Evolutionary conservation across 225 moss, liverwort and hornwort genomes (phyloP), one percentile per base, ranked within the genome.

Genomic region (Bryum argenteum): DNA sequence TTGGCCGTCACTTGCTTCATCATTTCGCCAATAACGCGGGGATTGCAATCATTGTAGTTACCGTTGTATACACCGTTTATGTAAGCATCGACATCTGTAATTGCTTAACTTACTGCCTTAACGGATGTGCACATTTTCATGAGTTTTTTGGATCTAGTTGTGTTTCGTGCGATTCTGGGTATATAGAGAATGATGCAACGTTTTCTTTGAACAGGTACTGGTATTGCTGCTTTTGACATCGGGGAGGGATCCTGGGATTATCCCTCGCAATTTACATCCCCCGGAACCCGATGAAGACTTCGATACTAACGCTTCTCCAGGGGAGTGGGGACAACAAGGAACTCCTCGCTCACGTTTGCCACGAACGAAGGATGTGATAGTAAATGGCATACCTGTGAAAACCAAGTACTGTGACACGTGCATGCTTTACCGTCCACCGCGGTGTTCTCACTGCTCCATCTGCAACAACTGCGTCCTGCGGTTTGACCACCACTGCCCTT

Each of bases 381-480:
- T 98, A 62, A 94, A 98, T 65, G 92, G 92, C 9, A 90, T 94
- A 18, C 9, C 78, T 1, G 94, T 98, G 60, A 98, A 98, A 65
- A 94, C 92, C 4, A 98, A 98, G 72, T 98, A 98, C 75, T 98
- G 97, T 69, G 97, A 98, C 71, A 98, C 97, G 6, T 98, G 97
- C 89, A 94, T 94, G 94, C 89, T 98, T 39, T 98, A 98, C 69
- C 91, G 94, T 53, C 97, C 97, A 20, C 97, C 94, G 3, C 87
- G 97, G 66, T 97, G 97, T 77, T 97, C 97, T 44, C 97, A 97
- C 78, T 97, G 97, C 86, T 97, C 97, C n/a, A 97, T 97, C 5
- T 97, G 97, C 76, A 97, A 97, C 41, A 97, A 97, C 40, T 97
- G 97, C 58, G 94, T 94, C 37, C 83, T 90, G 60, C 94, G 94